A percentile compares a stretch with the other conserved stretches of the same genome.
These are phyloP conservation scores for Canna indica DNA, from an alignment of 176 grass and related monocot species.

Conservation along the genomic window DNA sequence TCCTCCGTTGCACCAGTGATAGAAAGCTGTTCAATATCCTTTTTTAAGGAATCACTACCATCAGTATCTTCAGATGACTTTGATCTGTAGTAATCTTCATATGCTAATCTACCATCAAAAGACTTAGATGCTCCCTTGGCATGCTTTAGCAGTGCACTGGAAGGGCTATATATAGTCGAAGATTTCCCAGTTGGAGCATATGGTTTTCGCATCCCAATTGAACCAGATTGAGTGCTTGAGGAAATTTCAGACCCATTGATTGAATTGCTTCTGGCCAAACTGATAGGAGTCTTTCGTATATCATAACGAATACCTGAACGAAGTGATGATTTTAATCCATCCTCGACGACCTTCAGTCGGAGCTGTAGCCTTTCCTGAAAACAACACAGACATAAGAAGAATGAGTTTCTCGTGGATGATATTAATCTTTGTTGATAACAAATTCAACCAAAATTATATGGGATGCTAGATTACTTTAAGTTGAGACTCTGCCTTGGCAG, in stretches of 20 bases:
- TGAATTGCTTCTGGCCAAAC: constrained; percentile 13
- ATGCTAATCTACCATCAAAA: constrained; percentile 7
- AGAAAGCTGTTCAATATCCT: constrained; percentile 18
- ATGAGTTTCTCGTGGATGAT: neutral
- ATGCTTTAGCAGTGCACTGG: constrained; percentile 9
- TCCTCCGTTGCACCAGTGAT: neutral
- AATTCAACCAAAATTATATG: neutral
- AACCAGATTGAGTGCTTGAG: constrained; percentile 3
- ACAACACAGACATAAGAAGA: neutral
- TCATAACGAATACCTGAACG: constrained; percentile 16
- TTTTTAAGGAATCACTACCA: neutral
- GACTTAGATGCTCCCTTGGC: constrained; percentile 13
- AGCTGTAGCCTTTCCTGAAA: constrained; percentile 23
- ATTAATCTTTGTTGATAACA: neutral
- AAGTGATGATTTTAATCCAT: constrained; percentile 26
- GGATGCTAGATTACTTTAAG: constrained; percentile 3
- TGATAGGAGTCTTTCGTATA: neutral
- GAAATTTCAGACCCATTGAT: constrained; percentile 18
- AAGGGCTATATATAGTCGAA: neutral
- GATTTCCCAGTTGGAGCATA: constrained; percentile 19
- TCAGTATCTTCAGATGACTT: constrained; percentile 9
- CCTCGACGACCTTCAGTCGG: constrained; percentile 22
- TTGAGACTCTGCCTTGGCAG: constrained; percentile 18
- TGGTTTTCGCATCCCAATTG: constrained; percentile 3
- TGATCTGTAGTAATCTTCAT: constrained; percentile 5